phyloP scores from a whole-genome alignment of 176 grass and related monocot species.

The Juncus inflexus region DNA sequence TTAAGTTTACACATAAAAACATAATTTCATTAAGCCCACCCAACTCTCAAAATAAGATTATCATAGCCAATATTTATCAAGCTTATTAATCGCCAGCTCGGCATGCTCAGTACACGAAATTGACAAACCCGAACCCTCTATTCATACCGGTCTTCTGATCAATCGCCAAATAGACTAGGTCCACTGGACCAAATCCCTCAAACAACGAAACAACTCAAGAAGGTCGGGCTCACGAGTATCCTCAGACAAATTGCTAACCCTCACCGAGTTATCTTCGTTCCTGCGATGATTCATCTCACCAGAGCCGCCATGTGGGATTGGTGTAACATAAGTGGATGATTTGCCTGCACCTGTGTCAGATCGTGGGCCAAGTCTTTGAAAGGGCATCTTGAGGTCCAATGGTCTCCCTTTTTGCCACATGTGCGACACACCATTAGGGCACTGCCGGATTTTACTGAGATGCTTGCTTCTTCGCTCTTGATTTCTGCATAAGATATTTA shows the following conservation, averaged over 20 bases:
- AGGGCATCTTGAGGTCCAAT: slow-evolving; percentile 78
- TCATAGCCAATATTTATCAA: slow-evolving; percentile 51
- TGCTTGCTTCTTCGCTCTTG: slow-evolving; percentile 49
- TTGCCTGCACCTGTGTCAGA: slow-evolving; percentile 37
- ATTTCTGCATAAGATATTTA: slow-evolving; percentile 36
- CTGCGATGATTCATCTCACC: slow-evolving; percentile 46
- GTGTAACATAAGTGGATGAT: slow-evolving; percentile 56
- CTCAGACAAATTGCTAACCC: slow-evolving; percentile 53
- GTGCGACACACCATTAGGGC: slow-evolving; percentile 82
- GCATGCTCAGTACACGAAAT: slow-evolving; percentile 50
- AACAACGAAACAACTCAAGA: slow-evolving; percentile 44
- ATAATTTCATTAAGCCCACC: slow-evolving; percentile 26
- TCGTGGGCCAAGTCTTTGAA: slow-evolving; percentile 54
- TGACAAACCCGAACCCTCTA: slow-evolving; percentile 47
- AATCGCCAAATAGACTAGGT: slow-evolving; percentile 40
- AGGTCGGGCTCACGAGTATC: slow-evolving; percentile 56
- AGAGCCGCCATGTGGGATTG: slow-evolving; percentile 59
- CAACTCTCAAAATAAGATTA: slow-evolving; percentile 51
- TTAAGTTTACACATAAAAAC: too few relatives aligned
- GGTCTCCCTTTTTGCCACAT: slow-evolving; percentile 76
- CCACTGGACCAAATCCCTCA: slow-evolving; percentile 40
- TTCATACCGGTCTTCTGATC: slow-evolving; percentile 47
- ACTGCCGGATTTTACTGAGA: slow-evolving; percentile 40
- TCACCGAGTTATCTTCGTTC: slow-evolving; percentile 45
- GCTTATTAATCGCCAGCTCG: slow-evolving; percentile 50